These are phyloP conservation scores for Botryotinia convoluta DNA, from an alignment of 2,329 filamentous ascomycete species.

Conservation along the genomic window DNA sequence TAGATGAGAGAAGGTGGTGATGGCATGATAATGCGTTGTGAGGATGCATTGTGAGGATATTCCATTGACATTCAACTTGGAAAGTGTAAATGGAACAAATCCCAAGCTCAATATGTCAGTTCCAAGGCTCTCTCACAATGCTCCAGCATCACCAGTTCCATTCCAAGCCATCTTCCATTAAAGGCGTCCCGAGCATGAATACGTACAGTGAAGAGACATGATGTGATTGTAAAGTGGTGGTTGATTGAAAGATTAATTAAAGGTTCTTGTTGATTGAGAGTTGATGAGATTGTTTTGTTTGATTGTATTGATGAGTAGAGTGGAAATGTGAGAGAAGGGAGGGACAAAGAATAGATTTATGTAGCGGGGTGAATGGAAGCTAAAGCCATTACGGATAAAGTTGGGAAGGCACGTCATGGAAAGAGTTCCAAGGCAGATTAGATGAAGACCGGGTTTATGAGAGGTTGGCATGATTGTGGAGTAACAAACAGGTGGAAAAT, in stretches of 20 bases:
- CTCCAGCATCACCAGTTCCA: neutral
- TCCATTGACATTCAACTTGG: neutral
- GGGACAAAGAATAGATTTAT: conserved; percentile 16
- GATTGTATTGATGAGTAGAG: neutral
- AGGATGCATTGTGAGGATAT: neutral
- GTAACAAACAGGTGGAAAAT: neutral
- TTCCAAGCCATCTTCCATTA: neutral
- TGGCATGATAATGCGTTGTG: neutral
- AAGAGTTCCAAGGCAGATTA: conserved; percentile 12
- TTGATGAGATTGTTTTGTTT: neutral
- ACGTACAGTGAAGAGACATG: conserved; percentile 37
- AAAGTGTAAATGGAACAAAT: neutral
- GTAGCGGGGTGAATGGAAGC: conserved; percentile 9
- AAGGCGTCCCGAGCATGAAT: neutral
- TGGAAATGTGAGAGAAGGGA: neutral
- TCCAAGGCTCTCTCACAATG: neutral
- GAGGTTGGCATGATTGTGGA: neutral
- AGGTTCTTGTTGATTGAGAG: conserved; percentile 21
- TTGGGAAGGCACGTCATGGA: conserved; percentile 18
- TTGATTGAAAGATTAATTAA: conserved; percentile 19
- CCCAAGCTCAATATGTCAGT: neutral
- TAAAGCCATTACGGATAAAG: conserved; percentile 16
- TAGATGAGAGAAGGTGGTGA: conserved; percentile 4
- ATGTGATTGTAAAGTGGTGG: conserved; percentile 21
- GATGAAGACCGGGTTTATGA: neutral